Evolutionary conservation across 176 grass and related monocot species (phyloP).

Genomic region (Eleusine indica): DNA sequence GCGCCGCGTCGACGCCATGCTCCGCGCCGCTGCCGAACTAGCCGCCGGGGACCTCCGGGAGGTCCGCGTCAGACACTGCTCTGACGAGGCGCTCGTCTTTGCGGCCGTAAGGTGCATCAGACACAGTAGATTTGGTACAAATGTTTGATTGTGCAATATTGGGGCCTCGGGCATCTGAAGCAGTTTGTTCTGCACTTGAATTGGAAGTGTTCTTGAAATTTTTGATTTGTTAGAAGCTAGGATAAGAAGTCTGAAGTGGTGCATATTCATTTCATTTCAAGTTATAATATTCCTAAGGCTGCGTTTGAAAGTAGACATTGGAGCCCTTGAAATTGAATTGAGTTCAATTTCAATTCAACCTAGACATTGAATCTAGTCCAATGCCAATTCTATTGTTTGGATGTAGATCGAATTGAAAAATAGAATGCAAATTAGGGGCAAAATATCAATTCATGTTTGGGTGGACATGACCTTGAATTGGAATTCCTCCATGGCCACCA

Average conservation of each 20-base stretch:
- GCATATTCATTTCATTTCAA: neutral
- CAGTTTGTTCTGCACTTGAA: neutral
- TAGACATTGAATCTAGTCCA: too few relatives aligned
- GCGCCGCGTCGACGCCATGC: slow-evolving; percentile 80
- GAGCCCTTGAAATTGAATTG: too few relatives aligned
- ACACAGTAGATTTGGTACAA: neutral
- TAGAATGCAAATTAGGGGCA: too few relatives aligned
- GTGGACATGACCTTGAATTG: too few relatives aligned
- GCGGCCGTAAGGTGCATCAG: slow-evolving; percentile 56
- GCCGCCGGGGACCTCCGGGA: slow-evolving; percentile 59
- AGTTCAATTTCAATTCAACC: too few relatives aligned
- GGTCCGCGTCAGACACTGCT: slow-evolving; percentile 74
- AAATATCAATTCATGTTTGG: too few relatives aligned
- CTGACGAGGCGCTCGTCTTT: slow-evolving; percentile 67
- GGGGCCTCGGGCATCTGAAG: neutral
- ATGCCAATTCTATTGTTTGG: too few relatives aligned
- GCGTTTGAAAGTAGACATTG: too few relatives aligned
- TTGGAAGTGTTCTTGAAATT: neutral
- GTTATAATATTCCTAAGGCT: neutral
- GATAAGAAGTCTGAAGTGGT: neutral
- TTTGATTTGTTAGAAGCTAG: neutral
- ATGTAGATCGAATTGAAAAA: too few relatives aligned
- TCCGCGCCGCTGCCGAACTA: slow-evolving; percentile 61
- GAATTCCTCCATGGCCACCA: too few relatives aligned
- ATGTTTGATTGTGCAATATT: slow-evolving; percentile 17